phyloP scores from a whole-genome alignment of 352 stramenopile species.

The Phytophthora citricola region DNA sequence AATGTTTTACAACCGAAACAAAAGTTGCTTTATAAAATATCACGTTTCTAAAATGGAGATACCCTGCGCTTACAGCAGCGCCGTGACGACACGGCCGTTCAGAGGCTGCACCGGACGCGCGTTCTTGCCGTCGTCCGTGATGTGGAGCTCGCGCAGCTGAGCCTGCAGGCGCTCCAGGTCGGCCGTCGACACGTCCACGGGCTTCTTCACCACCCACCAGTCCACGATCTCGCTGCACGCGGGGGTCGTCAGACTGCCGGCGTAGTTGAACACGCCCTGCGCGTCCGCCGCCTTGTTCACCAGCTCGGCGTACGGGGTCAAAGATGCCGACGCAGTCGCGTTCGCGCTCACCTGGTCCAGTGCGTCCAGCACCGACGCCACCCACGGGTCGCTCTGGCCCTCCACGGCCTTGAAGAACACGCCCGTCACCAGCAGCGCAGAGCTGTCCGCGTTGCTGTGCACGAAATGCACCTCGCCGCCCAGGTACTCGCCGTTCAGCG shows the following conservation, averaged over 20 bases:
- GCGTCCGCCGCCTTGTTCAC: conserved; percentile 15
- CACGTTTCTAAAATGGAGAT: neutral
- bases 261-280: conserved; percentile 52
- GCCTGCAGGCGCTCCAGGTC: conserved; percentile 39
- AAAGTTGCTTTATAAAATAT: no score
- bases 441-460: conserved; percentile 36
- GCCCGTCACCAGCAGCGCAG: conserved; percentile 43
- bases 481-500: conserved; percentile 38
- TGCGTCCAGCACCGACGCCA: conserved; percentile 32
- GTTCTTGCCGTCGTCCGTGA: conserved; percentile 37
- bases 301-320: conserved; percentile 32
- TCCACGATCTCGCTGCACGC: conserved; percentile 28
- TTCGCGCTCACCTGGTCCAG: conserved; percentile 31
- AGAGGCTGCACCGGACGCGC: conserved; percentile 43
- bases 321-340: conserved; percentile 2
- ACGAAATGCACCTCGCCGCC: conserved; percentile 55
- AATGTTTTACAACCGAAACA: no score
- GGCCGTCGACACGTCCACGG: conserved; percentile 40
- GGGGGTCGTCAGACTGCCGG: conserved; percentile 65
- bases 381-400: conserved; percentile 31
- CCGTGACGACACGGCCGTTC: conserved; percentile 36
- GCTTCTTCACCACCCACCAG: conserved; percentile 50
- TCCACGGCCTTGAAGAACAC: conserved; percentile 28
- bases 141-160: conserved; percentile 28
- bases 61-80: conserved; percentile 2